Conservation (phyloP, 176 grass and related monocot species). For the Oryza nivara region DNA sequence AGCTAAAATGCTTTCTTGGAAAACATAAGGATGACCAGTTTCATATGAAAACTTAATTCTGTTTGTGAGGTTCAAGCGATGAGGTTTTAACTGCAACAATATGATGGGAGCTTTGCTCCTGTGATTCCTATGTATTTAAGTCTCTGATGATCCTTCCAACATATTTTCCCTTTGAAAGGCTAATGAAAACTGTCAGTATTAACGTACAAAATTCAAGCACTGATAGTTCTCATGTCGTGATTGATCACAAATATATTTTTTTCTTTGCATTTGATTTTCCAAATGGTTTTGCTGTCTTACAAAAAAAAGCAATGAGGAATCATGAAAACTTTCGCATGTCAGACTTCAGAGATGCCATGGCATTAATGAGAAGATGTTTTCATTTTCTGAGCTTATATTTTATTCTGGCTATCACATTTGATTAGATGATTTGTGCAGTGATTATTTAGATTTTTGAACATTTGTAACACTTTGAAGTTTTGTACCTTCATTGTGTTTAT, state of each 20-base stretch:
- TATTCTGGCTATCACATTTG: not conserved
- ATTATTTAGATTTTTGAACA: not conserved
- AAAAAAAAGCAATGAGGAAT: conserved; percentile 18
- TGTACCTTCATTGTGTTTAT: not conserved
- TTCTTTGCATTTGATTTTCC: too few species aligned
- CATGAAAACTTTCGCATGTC: conserved; percentile 41
- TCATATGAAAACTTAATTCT: not conserved
- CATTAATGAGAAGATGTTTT: conserved; percentile 58
- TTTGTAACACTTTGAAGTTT: not conserved
- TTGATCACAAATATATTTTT: too few species aligned
- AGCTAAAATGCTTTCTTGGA: too few species aligned
- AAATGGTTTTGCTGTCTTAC: rapidly evolving
- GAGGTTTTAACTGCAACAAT: not conserved
- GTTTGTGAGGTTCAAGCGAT: not conserved
- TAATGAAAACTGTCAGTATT: not conserved
- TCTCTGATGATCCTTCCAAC: not conserved
- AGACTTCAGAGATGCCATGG: conserved; percentile 53
- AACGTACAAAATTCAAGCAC: too few species aligned
- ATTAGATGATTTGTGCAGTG: too few species aligned
- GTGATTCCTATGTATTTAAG: not conserved
- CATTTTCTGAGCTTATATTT: conserved; percentile 29
- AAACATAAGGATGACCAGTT: too few species aligned
- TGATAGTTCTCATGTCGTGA: not conserved
- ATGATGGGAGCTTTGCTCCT: not conserved
- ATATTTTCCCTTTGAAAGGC: not conserved